A percentile compares a stretch with the other conserved stretches of the same genome.
These are phyloP conservation scores for Zoysia pacifica DNA, from an alignment of 176 grass and related monocot genomes.

Conservation along the genomic window DNA sequence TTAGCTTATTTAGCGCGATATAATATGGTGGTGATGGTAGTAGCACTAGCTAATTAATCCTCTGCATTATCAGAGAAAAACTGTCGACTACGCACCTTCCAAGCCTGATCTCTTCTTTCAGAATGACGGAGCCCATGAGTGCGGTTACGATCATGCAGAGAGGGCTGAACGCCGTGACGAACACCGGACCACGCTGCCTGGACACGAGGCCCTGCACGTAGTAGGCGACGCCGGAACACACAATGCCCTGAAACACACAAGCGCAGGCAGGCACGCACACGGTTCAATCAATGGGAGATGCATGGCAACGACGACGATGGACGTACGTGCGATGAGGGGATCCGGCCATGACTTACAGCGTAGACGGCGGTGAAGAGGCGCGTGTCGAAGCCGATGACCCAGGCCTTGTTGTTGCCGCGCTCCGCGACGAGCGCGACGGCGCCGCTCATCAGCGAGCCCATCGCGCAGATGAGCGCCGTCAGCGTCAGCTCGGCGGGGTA, in stretches of 20 bases:
- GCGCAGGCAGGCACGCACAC: not conserved
- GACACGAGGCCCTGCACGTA: slow-evolving; percentile 89
- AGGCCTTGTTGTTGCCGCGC: slow-evolving; percentile 56
- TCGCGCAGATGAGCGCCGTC: slow-evolving; percentile 71
- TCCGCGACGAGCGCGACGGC: slow-evolving; percentile 66
- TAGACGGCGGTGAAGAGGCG: slow-evolving; percentile 83
- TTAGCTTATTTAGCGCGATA: slow-evolving; percentile 8
- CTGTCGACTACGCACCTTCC: slow-evolving; percentile 56
- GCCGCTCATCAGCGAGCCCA: slow-evolving; percentile 64
- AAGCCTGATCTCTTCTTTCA: slow-evolving; percentile 75
- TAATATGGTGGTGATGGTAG: not conserved
- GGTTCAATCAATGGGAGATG: too few relatives aligned
- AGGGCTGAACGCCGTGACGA: slow-evolving; percentile 93
- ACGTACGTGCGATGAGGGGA: too few relatives aligned
- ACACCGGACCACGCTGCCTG: slow-evolving; percentile 77
- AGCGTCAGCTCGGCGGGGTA: slow-evolving; percentile 81
- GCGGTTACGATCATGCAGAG: slow-evolving; percentile 98
- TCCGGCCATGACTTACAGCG: slow-evolving; percentile 46
- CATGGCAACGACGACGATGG: too few relatives aligned
- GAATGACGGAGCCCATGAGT: slow-evolving; percentile 74
- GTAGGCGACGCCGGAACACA: slow-evolving; percentile 90
- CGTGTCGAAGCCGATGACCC: slow-evolving; percentile 87
- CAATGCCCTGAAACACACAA: slow-evolving; percentile 56
- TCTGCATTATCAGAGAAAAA: not conserved
- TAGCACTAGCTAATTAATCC: not conserved